Base-by-base conservation (phyloP, 306 rosid genomes). In the Castanea crenata region DNA sequence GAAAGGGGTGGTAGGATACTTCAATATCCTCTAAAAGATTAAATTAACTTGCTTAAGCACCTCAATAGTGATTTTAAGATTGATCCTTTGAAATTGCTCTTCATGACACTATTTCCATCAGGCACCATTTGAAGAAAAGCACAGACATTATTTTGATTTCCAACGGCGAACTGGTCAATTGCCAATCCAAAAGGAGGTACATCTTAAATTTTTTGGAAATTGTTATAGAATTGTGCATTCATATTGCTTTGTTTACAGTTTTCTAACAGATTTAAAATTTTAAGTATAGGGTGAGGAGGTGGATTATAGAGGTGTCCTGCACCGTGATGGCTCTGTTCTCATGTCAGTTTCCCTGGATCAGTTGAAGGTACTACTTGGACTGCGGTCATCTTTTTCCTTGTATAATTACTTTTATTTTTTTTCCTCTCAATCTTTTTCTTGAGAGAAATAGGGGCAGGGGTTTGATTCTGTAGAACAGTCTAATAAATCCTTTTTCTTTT, bases 271-370 rank as follows among this genome's bases (percentile, higher is more conserved):
- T 35, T 61, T 46, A 54, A 73, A 76, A 62, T 58, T 8, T 81
- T 79, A 54, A 27, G 78, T 69, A 49, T 90, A 95, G 99, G 98
- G 97, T 20, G 99, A 95, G 74, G 98, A 95, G 81, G 98, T 93
- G 58, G 99, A 95, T 86, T 95, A 85, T 83, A 93, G 99, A 91
- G 98, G 98, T 23, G 90, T 72, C 38, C 88, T 95, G 64, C 99
- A 95, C 80, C 95, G 99, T 64, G 99, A 95, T 25, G 99, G 99
- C 68, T 95, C 99, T 69, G 99, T 95, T 84, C 97, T 95, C 81
- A 89, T 93, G 97, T 82, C 99, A 69, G 94, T 93, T 74, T 84
- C 98, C 71, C 85, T 90, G 83, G 92, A 91, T 81, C 97, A 95
- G 69, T 87, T 95, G 38, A 93, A 95, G 97, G 99, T 95, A 83